Percentiles rank a stretch among this genome's conserved stretches.
These are phyloP conservation scores for Physcomitrium patens DNA, from an alignment of 225 moss, liverwort and hornwort species.

Conservation along the genomic window DNA sequence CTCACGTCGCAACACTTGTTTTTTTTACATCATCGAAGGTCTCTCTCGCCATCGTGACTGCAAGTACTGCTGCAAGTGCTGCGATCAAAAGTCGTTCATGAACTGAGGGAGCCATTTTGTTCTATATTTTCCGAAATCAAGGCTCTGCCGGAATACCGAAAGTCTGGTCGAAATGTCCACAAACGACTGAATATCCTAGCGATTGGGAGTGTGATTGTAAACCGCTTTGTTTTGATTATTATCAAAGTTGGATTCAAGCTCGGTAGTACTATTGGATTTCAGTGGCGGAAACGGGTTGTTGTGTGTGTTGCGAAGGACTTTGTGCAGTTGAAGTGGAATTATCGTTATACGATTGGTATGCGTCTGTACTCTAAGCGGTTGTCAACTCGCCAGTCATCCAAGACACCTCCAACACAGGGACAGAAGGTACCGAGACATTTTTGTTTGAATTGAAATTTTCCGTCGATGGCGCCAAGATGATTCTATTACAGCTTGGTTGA, in stretches of 20 bases:
- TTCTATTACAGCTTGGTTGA: not conserved
- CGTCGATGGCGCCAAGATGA: not conserved
- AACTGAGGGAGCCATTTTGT: too few relatives aligned
- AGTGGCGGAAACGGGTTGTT: conserved; percentile 16
- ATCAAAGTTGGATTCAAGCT: not conserved
- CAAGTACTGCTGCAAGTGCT: too few relatives aligned
- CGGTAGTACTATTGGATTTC: not conserved
- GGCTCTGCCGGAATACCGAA: too few relatives aligned
- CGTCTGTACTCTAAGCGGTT: conserved; percentile 44
- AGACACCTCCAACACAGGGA: conserved; percentile 32
- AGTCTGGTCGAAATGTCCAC: too few relatives aligned
- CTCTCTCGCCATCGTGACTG: too few relatives aligned
- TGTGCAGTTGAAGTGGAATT: conserved; percentile 23
- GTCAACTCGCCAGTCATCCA: conserved; percentile 38
- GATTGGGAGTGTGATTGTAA: too few relatives aligned
- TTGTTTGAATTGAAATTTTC: not conserved
- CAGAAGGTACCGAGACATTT: conserved; percentile 35
- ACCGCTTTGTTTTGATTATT: too few relatives aligned
- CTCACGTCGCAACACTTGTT: too few relatives aligned
- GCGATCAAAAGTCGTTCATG: too few relatives aligned
- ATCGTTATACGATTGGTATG: conserved; percentile 38
- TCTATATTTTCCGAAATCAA: too few relatives aligned
- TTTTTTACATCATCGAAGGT: too few relatives aligned
- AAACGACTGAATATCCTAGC: too few relatives aligned
- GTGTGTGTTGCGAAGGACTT: conserved; percentile 33